Evolutionary conservation across 2,329 filamentous ascomycete genomes (phyloP), one percentile per base, ranked within the genome.

Genomic region (Alternaria sp.): DNA sequence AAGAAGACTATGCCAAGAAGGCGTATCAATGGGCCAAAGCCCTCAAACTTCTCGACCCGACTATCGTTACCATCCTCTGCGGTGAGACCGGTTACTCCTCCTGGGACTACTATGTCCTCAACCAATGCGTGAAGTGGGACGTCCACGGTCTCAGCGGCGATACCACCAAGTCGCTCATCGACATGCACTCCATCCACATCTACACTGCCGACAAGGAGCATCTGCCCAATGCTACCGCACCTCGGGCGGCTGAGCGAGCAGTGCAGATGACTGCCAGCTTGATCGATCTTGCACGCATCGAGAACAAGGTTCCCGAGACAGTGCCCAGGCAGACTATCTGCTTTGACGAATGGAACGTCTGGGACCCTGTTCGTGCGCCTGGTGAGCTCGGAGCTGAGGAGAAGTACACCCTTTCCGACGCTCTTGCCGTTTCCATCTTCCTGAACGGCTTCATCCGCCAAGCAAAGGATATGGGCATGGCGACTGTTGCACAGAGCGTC

Each of bases 261-360:
- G 93, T 93, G 68, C 85, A 92, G 75, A 89, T 92, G 68, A 85
- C 90, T 3, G 87, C 87, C 3, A 83, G 85, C 1, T 82, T 93
- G 3, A 92, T 93, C 68, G 91, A 93, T 75, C 86, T 93, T 1
- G 91, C 91, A 0, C 85, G 89, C 32, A 89, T 92, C 72, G 89
- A 92, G 76, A 90, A 91, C 77, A 81, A 83, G 44, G 85, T 90
- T 0, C 85, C 89, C 0, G 80, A 85, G 0, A 81, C 83, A 0
- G 86, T 89, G n/a, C 86, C 87, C 5, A 82, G 86, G 4, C 90
- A 88, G 50, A 90, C 86, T 55, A 92, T 94, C 76, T 93, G 91
- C 83, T 93, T 93, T 75, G 91, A 94, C 75, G 91, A 93, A 79
- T 93, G 91, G 91, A 94, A 93, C 76, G 91, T 93, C 9, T 94